A percentile compares a stretch with the other conserved stretches of the same genome.
Evolutionary conservation across 139 green algal species (phyloP).

Genomic region (Chlorella sp.): DNA sequence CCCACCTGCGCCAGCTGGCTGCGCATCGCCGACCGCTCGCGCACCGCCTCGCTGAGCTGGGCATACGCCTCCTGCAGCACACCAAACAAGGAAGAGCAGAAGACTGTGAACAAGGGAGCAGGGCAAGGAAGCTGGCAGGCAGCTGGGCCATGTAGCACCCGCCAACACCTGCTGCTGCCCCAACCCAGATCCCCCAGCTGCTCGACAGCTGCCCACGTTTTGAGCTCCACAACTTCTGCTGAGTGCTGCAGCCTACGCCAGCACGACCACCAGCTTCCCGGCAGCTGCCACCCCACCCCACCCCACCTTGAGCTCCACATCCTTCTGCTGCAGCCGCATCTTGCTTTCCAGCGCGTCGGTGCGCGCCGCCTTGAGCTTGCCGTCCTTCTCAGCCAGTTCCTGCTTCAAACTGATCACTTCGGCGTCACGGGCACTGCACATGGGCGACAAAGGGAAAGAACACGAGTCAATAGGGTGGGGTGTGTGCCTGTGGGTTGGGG

Average conservation of each 20-base stretch:
- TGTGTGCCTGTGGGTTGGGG: too few relatives aligned
- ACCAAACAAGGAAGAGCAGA: background rate
- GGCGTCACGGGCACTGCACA: background rate
- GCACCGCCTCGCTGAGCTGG: slow-evolving; percentile 19
- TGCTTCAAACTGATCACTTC: slow-evolving; percentile 21
- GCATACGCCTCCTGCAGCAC: slow-evolving; percentile 10
- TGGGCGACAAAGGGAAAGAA: background rate
- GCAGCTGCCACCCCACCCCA: too few relatives aligned
- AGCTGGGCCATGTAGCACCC: too few relatives aligned
- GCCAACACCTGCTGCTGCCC: too few relatives aligned
- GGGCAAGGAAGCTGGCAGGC: too few relatives aligned
- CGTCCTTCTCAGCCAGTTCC: slow-evolving; percentile 25
- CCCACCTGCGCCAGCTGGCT: slow-evolving; percentile 30
- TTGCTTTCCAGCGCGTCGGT: slow-evolving; percentile 14
- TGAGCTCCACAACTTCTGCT: too few relatives aligned
- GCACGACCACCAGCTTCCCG: too few relatives aligned
- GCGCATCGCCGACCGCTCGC: slow-evolving; percentile 17
- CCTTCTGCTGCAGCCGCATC: slow-evolving; percentile 31
- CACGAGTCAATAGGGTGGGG: background rate
- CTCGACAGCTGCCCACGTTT: too few relatives aligned
- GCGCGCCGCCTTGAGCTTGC: slow-evolving; percentile 32
- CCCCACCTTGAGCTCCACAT: slow-evolving; percentile 17
- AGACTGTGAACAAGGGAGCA: too few relatives aligned
- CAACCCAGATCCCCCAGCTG: too few relatives aligned
- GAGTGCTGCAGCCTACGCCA: too few relatives aligned